These are phyloP conservation scores for Sclerotinia spermophila DNA, from an alignment of 2,329 filamentous ascomycete species.

Conservation along the genomic window DNA sequence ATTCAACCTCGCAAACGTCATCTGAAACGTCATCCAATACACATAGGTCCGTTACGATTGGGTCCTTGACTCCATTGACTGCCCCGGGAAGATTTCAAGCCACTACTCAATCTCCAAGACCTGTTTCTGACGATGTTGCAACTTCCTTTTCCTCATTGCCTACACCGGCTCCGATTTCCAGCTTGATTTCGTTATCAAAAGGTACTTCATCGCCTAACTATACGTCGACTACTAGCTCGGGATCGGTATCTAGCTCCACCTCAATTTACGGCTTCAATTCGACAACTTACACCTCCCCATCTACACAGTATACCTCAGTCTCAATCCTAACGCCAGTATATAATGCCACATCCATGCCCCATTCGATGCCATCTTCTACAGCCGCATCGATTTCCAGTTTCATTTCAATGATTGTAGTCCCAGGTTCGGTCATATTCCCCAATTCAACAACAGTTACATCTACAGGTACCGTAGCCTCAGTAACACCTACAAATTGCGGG, in stretches of 20 bases:
- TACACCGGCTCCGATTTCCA: neutral
- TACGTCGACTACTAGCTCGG: neutral
- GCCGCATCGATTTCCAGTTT: neutral
- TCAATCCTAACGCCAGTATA: neutral
- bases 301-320: neutral
- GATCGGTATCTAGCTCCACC: neutral
- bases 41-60: slow-evolving; percentile 11
- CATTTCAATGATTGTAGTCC: neutral
- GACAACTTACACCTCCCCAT: neutral
- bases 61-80: slow-evolving; percentile 19
- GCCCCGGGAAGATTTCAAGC: slow-evolving; percentile 24
- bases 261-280: neutral
- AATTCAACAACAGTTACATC: slow-evolving; percentile 21
- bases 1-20: slow-evolving; percentile 20
- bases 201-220: neutral
- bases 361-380: neutral
- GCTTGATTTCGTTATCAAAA: too few relatives aligned
- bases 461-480: neutral
- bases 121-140: neutral
- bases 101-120: neutral
- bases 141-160: slow-evolving; percentile 4
- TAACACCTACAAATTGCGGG: slow-evolving; percentile 28
- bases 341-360: neutral
- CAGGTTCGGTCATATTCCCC: neutral
- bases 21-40: slow-evolving; percentile 17